Conservation (phyloP, 805 yeast genomes). For the Priceomyces castillae region DNA sequence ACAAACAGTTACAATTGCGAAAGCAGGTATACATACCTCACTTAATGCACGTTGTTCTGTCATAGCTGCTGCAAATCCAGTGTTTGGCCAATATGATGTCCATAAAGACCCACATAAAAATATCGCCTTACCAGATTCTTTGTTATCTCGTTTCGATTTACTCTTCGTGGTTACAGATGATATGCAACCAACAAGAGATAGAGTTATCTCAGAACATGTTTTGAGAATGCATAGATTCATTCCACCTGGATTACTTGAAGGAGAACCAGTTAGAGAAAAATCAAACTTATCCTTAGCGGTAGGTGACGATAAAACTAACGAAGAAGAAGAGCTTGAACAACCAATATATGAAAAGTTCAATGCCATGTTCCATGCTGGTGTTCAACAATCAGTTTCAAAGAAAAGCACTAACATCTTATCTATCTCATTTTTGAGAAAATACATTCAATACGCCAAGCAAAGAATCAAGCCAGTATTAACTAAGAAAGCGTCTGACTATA, state of each 20-base stretch:
- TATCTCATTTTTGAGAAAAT: conserved; percentile 85
- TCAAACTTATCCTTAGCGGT: conserved; percentile 71
- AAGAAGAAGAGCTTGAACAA: conserved; percentile 45
- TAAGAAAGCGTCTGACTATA: conserved; percentile 71
- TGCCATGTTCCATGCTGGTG: conserved; percentile 80
- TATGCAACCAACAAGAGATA: conserved; percentile 77
- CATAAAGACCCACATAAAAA: conserved; percentile 95
- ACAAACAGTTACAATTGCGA: conserved; percentile 96
- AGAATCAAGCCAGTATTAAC: conserved; percentile 81
- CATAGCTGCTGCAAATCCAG: conserved; percentile 97
- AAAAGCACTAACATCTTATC: conserved; percentile 45
- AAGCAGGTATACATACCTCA: conserved; percentile 97
- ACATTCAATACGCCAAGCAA: conserved; percentile 89
- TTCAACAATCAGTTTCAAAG: conserved; percentile 28
- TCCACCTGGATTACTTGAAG: conserved; percentile 86
- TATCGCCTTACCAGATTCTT: conserved; percentile 94
- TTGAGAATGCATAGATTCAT: conserved; percentile 87
- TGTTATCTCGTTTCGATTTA: conserved; percentile 94
- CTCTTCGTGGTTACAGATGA: conserved; percentile 95
- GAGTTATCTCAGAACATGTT: conserved; percentile 91
- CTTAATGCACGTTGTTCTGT: conserved; percentile 96
- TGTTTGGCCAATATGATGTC: conserved; percentile 93
- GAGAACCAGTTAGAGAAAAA: conserved; percentile 87
- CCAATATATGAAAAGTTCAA: conserved; percentile 83
- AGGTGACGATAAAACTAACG: conserved; percentile 56